Conservation (phyloP, 208 protist genomes). For the Dictyostelium gargantuum region DNA sequence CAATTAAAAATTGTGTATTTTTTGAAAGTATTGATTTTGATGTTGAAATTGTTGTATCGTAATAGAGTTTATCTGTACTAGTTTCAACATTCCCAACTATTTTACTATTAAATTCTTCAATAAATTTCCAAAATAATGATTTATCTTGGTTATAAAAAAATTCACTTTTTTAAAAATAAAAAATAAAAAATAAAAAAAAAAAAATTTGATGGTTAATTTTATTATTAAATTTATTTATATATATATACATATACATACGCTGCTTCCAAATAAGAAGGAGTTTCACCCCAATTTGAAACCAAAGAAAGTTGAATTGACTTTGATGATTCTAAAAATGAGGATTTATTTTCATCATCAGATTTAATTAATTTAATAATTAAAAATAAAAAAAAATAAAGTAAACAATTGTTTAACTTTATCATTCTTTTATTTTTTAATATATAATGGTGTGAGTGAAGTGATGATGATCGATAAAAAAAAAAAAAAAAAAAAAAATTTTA, state of each 20-base stretch:
- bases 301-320: constrained; percentile 23
- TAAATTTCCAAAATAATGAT: constrained; percentile 34
- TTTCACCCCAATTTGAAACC: constrained; percentile 45
- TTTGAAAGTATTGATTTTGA: neutral
- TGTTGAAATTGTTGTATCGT: neutral
- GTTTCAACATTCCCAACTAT: neutral
- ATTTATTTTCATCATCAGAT: neutral
- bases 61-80: neutral
- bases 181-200: neutral
- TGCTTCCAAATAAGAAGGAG: constrained; percentile 16
- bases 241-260: neutral
- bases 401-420: too few species aligned
- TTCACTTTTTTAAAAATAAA: neutral
- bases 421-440: neutral
- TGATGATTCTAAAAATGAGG: neutral
- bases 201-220: too few species aligned
- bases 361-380: too few species aligned
- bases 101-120: constrained; percentile 17
- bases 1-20: neutral
- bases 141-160: constrained; percentile 11
- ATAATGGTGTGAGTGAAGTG: neutral
- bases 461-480: neutral
- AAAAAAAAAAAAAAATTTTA: neutral
- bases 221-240: too few species aligned
- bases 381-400: neutral